Base-by-base conservation (phyloP, 2,329 filamentous ascomycete species). In the Hymenoscyphus occultus region DNA sequence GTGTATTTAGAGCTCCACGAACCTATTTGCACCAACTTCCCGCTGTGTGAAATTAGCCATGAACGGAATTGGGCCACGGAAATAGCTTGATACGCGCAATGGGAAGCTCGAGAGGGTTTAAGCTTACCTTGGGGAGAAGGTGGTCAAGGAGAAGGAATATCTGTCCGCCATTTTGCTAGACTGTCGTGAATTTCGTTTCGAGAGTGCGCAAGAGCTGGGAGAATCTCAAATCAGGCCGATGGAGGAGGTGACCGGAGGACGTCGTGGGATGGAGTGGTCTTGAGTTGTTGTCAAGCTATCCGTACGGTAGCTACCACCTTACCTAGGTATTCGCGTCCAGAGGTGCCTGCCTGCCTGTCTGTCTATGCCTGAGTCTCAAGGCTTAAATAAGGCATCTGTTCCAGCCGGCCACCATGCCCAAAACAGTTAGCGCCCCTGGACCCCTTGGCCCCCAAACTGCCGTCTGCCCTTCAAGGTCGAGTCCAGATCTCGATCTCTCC, bases 21-120 rank as follows among this genome's bases (percentile, higher is more conserved):
- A 92, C 94, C 94, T 81, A 99, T 98, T 83, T 99, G 95, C 72
- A 98, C 94, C 83, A 99, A 90, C 85, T 99, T 99, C 79, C 95
- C 95, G 80, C 95, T 98, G 74, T 73, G 68, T 65, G 57, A 56
- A 65, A 66, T 73, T 69, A 73, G 71, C 61, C 68, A 65, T 64
- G 40, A 56, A 42, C 31, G 65, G 70, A 54, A 28, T 45, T 32
- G 32, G 51, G 54, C 60, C 40, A 32, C 32, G 22, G 35, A 60
- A 67, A 67, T 61, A 66, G 59, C 63, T 59, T 22, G 54, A 69
- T 62, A 54, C 57, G 59, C 39, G 62, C 68, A 54, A 56, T 65
- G 39, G 28, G 65, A 64, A 69, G 64, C 68, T 66, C 67, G 70
- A 68, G 51, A 35, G 51, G 45, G 32, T 73, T 51, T 72, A 71